Evolutionary conservation across 2,329 filamentous ascomycete genomes (phyloP).

Genomic region (Talaromyces sp.): DNA sequence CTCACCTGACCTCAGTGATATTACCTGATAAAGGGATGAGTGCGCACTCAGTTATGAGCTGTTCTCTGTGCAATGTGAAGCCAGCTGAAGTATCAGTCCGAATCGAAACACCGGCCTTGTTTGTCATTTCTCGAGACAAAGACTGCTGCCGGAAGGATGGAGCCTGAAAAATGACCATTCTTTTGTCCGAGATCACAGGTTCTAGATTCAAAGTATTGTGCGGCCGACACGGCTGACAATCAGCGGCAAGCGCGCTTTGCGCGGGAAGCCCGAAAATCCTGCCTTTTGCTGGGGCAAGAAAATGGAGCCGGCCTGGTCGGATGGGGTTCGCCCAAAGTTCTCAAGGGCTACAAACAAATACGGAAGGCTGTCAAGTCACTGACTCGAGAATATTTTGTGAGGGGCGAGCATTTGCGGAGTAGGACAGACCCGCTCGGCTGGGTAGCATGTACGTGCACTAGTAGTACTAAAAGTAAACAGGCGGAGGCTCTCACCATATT

Average conservation of each 20-base stretch:
- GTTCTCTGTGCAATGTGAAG: background rate
- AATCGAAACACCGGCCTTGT: background rate
- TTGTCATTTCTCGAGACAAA: background rate
- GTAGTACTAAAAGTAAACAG: background rate
- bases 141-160: background rate
- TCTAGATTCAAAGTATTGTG: background rate
- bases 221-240: background rate
- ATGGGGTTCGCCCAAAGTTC: constrained; percentile 13
- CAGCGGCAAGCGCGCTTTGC: constrained; percentile 40
- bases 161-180: background rate
- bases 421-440: constrained; percentile 15
- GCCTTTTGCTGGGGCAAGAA: constrained; percentile 18
- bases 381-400: constrained; percentile 6
- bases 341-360: background rate
- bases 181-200: background rate
- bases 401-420: constrained; percentile 13
- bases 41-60: background rate
- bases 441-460: background rate
- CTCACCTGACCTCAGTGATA: constrained; percentile 14
- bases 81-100: background rate
- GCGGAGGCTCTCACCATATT: constrained; percentile 6
- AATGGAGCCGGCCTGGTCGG: constrained; percentile 18
- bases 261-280: constrained; percentile 25
- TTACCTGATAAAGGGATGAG: background rate
- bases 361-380: constrained; percentile 5